Evolutionary conservation across 2,329 filamentous ascomycete genomes (phyloP).

Genomic region (Lecanicillium sp.): DNA sequence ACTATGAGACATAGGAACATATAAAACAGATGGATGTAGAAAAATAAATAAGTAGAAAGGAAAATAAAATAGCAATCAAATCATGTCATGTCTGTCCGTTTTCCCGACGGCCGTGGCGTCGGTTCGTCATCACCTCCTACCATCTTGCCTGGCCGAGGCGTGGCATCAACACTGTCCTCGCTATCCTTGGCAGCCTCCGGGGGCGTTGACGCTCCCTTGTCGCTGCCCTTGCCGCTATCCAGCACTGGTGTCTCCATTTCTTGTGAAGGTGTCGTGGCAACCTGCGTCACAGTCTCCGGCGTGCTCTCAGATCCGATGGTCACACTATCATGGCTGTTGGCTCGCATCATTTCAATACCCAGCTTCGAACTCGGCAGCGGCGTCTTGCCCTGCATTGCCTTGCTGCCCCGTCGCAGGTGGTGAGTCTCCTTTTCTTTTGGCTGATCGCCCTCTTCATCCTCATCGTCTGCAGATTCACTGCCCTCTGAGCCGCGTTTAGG

Average conservation of each 20-base stretch:
- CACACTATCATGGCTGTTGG: slow-evolving; percentile 85
- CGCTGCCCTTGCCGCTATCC: slow-evolving; percentile 11
- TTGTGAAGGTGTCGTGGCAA: slow-evolving; percentile 38
- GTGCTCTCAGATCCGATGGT: slow-evolving; percentile 41
- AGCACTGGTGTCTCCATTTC: slow-evolving; percentile 27
- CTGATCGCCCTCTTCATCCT: slow-evolving; percentile 67
- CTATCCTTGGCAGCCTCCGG: slow-evolving; percentile 6
- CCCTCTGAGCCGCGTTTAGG: slow-evolving; percentile 64
- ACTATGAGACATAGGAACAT: slow-evolving; percentile 9
- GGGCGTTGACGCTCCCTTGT: slow-evolving; percentile 5
- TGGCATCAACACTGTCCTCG: slow-evolving; percentile 29
- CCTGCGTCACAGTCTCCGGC: slow-evolving; percentile 43
- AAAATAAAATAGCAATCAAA: background rate
- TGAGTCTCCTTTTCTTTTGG: slow-evolving; percentile 32
- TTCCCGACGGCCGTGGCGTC: slow-evolving; percentile 32
- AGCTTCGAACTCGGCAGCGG: slow-evolving; percentile 75
- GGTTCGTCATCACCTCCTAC: slow-evolving; percentile 3
- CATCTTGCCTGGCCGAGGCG: slow-evolving; percentile 29
- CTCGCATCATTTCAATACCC: slow-evolving; percentile 95
- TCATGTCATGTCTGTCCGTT: slow-evolving; percentile 8
- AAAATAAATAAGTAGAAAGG: slow-evolving; percentile 2
- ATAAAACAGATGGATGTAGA: slow-evolving; percentile 10
- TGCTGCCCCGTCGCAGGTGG: slow-evolving; percentile 32
- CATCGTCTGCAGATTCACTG: slow-evolving; percentile 83
- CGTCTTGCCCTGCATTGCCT: slow-evolving; percentile 34